Base-by-base conservation (phyloP, 1,139 yeast genomes). In the Blastobotrys buckinghamii region DNA sequence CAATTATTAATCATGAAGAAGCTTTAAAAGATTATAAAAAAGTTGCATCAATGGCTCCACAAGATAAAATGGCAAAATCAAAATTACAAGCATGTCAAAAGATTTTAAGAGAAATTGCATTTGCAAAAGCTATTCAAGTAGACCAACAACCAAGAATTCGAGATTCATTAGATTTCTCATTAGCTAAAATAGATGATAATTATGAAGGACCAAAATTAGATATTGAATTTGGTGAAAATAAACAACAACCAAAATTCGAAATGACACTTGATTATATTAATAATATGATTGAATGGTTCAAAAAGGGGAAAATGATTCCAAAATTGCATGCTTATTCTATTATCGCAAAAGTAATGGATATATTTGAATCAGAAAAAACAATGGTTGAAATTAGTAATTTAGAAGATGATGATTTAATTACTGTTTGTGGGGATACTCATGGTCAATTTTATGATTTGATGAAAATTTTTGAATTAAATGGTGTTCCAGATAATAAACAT, bases 391-490 rank as follows among this genome's bases (percentile, higher is more conserved):
- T 89, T 24, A 69, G 73, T 6, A 72, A 74, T 2, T 7, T 5
- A 22, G 67, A 68, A 34, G 61, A 63, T 19, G 61, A 63, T 19
- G 66, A 64, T 15, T 54, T 56, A 19, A 72, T 94, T 42, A 88
- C 97, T 0, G 85, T 92, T 10, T 94, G 95, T 57, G 99, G 99
- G 55, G 99, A 92, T 64, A 92, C 97, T 0, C 99, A 92, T 64
- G 99, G 99, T 35, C 98, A 92, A 66, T 89, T 85, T 63, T 92
- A 78, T 62, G 98, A 92, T 64, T 80, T 92, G 45, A 70, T 90
- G 61, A 84, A 90, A 64, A 75, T 92, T 47, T 92, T 92, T 66
- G 66, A 75, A 40, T 74, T 66, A 42, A 89, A 81, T 61, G 98
- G 98, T 7, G 83, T 81, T 20, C 78, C 82, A 2, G 66, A 73